Conservation (phyloP, 345 rosid species). For the Eucalyptus curtisii region DNA sequence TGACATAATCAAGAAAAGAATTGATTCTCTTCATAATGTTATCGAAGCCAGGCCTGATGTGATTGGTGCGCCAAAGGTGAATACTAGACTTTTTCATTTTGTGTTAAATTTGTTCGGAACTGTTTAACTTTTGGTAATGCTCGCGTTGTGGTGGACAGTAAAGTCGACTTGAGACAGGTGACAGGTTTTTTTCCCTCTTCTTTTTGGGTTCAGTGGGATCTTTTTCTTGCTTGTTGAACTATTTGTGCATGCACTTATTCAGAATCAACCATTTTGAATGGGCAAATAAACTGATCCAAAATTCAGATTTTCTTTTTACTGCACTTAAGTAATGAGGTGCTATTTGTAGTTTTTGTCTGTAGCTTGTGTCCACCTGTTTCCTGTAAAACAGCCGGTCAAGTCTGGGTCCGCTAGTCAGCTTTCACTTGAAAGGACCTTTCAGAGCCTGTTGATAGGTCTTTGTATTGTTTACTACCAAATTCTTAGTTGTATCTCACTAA, state of each 20-base stretch:
- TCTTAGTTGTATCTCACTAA: neutral
- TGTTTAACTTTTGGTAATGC: neutral
- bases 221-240: neutral
- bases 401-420: neutral
- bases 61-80: slow-evolving; percentile 55
- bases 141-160: neutral
- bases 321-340: neutral
- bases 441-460: neutral
- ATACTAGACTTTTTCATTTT: neutral
- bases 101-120: neutral
- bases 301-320: neutral
- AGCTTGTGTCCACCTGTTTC: neutral
- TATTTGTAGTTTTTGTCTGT: neutral
- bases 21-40: slow-evolving; percentile 44
- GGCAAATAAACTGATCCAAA: neutral
- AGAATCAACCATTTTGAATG: neutral
- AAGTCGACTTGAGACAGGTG: neutral
- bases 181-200: neutral
- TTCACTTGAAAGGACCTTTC: neutral
- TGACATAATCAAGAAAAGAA: slow-evolving; percentile 53
- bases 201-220: neutral
- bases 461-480: neutral
- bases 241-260: neutral
- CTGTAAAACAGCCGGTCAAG: neutral
- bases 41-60: slow-evolving; percentile 43